Conservation (phyloP, 805 yeast genomes). For the Saccharomycopsis sp. region DNA sequence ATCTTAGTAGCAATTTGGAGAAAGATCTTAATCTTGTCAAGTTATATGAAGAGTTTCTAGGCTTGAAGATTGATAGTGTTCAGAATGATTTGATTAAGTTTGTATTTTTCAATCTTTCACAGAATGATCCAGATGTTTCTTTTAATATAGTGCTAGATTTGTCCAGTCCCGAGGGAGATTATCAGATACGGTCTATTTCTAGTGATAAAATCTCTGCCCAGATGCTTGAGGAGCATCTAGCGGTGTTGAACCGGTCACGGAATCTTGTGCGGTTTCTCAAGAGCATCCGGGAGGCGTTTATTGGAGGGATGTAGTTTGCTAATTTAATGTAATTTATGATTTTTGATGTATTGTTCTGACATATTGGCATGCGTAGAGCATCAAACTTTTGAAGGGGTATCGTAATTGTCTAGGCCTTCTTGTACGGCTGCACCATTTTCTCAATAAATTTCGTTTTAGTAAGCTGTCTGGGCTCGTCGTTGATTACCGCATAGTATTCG, state of each 20-base stretch:
- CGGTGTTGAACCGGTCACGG: slow-evolving; percentile 11
- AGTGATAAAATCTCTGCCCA: slow-evolving; percentile 8
- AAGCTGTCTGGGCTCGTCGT: slow-evolving; percentile 38
- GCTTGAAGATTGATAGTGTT: slow-evolving; percentile 18
- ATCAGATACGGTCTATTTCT: slow-evolving; percentile 8
- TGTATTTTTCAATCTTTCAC: slow-evolving; percentile 13
- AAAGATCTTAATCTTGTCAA: slow-evolving; percentile 15
- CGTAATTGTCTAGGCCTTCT: too few species aligned
- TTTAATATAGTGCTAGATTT: slow-evolving; percentile 16
- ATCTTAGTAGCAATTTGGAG: slow-evolving; percentile 8
- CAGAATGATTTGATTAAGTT: slow-evolving; percentile 17
- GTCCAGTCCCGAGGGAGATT: slow-evolving; percentile 10
- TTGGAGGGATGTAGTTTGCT: too few species aligned
- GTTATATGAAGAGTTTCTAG: slow-evolving; percentile 18
- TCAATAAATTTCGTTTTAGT: slow-evolving; percentile 31
- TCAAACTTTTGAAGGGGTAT: not conserved
- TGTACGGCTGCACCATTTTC: slow-evolving; percentile 33
- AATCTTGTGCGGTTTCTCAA: slow-evolving; percentile 14
- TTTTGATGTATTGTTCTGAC: too few species aligned
- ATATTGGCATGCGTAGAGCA: too few species aligned
- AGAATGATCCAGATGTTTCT: slow-evolving; percentile 7
- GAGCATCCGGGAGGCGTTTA: slow-evolving; percentile 9
- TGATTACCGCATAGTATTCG: slow-evolving; percentile 47
- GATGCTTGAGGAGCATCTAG: not conserved
- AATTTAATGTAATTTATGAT: too few species aligned